Base-by-base conservation (phyloP, 345 rosid species). In the Atalantia buxifolia region DNA sequence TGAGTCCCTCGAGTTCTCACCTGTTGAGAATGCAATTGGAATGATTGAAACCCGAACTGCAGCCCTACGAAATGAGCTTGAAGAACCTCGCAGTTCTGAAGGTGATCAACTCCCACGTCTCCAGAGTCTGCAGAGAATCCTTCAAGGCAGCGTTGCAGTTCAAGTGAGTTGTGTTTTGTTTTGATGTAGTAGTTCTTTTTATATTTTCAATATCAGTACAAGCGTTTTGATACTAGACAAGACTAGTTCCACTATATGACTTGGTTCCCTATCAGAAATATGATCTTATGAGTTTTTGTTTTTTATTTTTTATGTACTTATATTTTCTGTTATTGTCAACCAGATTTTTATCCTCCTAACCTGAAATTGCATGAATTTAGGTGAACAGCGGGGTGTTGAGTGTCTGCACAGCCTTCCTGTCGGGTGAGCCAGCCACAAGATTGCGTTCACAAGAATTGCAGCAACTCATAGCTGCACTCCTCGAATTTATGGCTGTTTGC, bases 71-170 rank as follows among this genome's bases (percentile, higher is more conserved):
- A 96, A 92, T 78, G 98, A 94, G 84, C 97, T 94, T 53, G 98
- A 96, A 85, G 99, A 96, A 90, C 97, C 99, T 79, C 98, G 99
- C 77, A 94, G 97, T 81, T 92, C 99, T 30, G 99, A 96, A 63
- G 99, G 98, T 45, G 99, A 96, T 85, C 98, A 94, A 77, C 86
- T 94, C 66, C 99, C 98, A 9, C 96, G 98, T 67, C 97, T 94
- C 31, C 98, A 94, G 86, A 94, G 98, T 85, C 88, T 94, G 71
- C 99, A 94, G 90, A 90, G 99, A 82, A 96, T 96, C 84, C 98
- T 96, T 69, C 99, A 94, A 89, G 98, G 99, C 87, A 96, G 98
- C 84, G 99, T 96, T 73, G 99, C 99, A 21, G 99, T 94, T 69
- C 99, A 94, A 85, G 99, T 94, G 70, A 80, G 96, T 77, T 56